Base-by-base conservation (phyloP, 352 stramenopile genomes). In the Pythium sp. region DNA sequence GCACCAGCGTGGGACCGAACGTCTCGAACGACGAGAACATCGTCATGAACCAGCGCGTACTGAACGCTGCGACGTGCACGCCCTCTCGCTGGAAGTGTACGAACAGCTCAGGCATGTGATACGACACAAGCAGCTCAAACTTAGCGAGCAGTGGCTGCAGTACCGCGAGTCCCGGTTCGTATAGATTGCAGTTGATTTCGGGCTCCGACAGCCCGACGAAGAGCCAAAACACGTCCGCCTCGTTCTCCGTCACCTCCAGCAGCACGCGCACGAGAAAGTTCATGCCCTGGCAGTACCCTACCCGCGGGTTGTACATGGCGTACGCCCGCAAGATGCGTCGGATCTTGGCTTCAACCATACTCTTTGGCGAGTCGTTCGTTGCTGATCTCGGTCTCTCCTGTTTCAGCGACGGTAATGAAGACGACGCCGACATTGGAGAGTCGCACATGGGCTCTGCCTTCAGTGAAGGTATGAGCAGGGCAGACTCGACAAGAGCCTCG, bases 221-320 rank as follows among this genome's bases (percentile, higher is more conserved):
- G 30, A 92, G 64, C 87, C 87, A 94, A 68, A 94, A 94, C 59
- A 90, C 84, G 24, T 92, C 81, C 24, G 83, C 83, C 70, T 95
- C 84, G 49, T 88, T 78, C 5, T 84, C 72, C 0, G 81, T 74
- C 12, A 91, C 79, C 47, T 93, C 82, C 30, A 90, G 77, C 14
- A 96, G 67, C 46, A 93, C 78, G 0, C 84, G 76, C 6, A 93
- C 84, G 51, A 96, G 72, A 51, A 95, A 94, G 38, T 90, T 92
- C 84, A 96, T 93, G n/a, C 89, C 89, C 74, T 96, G 89, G 65
- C 86, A 95, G 69, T 96, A 96, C 18, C 87, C 87, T 0, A 94
- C 84, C 3, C 80, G 75, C 2, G 87, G 87, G 43, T 95, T 94
- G 73, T 93, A 90, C 70, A 92, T 76, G 18, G 90, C 82, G 58